Percentiles rank a stretch among this genome's conserved stretches.
Evolutionary conservation across 768 basidiomycete genomes (phyloP).

Genomic region (Mycena metata): DNA sequence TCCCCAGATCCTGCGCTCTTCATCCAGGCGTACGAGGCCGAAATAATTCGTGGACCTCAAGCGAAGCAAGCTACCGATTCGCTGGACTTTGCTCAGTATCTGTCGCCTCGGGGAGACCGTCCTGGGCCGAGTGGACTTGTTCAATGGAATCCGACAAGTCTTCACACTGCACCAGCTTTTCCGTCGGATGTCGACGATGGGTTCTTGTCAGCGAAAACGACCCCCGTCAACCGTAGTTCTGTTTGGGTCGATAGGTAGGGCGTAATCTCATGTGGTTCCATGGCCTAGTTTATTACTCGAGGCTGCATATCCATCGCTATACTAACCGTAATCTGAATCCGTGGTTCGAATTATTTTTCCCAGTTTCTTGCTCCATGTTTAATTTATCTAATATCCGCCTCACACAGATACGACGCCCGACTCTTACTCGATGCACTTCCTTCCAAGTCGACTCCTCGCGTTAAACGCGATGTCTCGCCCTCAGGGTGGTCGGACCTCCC

Average conservation of each 20-base stretch:
- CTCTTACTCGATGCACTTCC: constrained; percentile 70
- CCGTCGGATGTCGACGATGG: constrained; percentile 41
- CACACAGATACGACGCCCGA: constrained; percentile 81
- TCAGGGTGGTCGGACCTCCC: constrained; percentile 88
- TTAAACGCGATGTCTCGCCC: constrained; percentile 53
- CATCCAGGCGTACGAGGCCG: constrained; percentile 84
- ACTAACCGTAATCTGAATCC: constrained; percentile 11
- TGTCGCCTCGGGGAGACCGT: constrained; percentile 16
- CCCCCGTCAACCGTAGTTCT: constrained; percentile 6
- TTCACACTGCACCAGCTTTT: constrained; percentile 16
- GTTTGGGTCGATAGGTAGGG: constrained; percentile 91
- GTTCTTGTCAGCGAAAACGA: constrained; percentile 18
- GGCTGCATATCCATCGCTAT: too few species aligned
- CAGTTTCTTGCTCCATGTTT: constrained; percentile 36
- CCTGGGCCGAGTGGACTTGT: constrained; percentile 35
- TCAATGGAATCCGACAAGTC: constrained; percentile 42
- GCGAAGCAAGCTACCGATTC: constrained; percentile 52
- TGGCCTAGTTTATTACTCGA: not conserved
- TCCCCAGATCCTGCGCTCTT: constrained; percentile 53
- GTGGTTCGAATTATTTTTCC: constrained; percentile 43
- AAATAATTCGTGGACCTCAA: constrained; percentile 69
- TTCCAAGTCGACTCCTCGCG: constrained; percentile 41
- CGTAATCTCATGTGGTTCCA: constrained; percentile 44
- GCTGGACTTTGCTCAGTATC: constrained; percentile 32
- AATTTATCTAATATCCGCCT: constrained; percentile 39